phyloP scores from a whole-genome alignment of 192 early-diverging fungal species.

The Coemansia sp. region DNA sequence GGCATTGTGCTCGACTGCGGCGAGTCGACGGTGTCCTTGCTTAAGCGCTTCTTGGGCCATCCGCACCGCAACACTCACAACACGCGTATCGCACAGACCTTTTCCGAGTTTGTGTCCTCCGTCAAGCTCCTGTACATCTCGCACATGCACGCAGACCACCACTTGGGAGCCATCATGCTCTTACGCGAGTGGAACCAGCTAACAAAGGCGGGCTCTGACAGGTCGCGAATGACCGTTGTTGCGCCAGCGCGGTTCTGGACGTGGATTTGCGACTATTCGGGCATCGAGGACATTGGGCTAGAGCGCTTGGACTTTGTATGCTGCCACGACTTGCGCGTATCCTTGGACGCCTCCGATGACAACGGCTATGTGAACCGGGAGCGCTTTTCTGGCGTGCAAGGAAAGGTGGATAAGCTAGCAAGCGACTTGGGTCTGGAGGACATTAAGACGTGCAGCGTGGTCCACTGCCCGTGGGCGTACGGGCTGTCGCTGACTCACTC shows the following conservation, averaged over 20 bases:
- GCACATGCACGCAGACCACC: constrained; percentile 98
- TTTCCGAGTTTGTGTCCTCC: constrained; percentile 57
- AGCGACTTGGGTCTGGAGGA: constrained; percentile 57
- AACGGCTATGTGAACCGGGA: not conserved
- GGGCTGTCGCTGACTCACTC: constrained; percentile 72
- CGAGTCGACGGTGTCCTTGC: constrained; percentile 85
- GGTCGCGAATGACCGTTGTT: constrained; percentile 39
- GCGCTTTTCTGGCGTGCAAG: not conserved
- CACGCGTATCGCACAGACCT: constrained; percentile 35
- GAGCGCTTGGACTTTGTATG: constrained; percentile 49
- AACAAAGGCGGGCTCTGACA: constrained; percentile 10
- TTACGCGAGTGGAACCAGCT: constrained; percentile 73
- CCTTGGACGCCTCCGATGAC: not conserved
- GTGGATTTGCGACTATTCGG: constrained; percentile 53
- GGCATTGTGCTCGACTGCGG: constrained; percentile 87
- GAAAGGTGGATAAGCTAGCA: constrained; percentile 12
- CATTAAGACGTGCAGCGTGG: constrained; percentile 71
- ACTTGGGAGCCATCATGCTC: constrained; percentile 80
- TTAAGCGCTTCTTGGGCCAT: constrained; percentile 74
- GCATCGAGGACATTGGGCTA: constrained; percentile 52
- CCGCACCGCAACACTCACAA: constrained; percentile 44
- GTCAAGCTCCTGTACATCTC: constrained; percentile 86
- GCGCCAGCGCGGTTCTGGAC: constrained; percentile 53
- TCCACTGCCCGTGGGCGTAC: constrained; percentile 85
- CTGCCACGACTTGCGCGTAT: constrained; percentile 34